Evolutionary conservation across 2,329 filamentous ascomycete genomes (phyloP).

Genomic region (Myriangium duriaei): DNA sequence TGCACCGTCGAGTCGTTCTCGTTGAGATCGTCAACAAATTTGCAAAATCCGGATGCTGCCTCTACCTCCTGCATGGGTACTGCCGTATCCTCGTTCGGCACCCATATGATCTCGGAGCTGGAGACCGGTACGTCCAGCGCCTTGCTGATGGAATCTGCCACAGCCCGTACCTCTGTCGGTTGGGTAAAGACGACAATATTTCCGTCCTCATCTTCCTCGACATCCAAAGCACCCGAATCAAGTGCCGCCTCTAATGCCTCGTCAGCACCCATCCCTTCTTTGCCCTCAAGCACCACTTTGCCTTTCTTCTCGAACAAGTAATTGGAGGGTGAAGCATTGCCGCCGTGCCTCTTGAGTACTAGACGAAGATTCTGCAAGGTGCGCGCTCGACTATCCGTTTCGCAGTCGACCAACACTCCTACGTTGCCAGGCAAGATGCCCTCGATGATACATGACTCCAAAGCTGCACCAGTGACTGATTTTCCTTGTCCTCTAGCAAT

Average conservation of each 20-base stretch:
- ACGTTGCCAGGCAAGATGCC: conserved; percentile 61
- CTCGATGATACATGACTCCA: conserved; percentile 72
- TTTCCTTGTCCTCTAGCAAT: conserved; percentile 81
- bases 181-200: conserved; percentile 60
- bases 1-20: conserved; percentile 60
- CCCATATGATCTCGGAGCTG: conserved; percentile 72
- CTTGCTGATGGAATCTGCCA: conserved; percentile 51
- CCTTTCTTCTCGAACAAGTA: conserved; percentile 82
- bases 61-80: conserved; percentile 48
- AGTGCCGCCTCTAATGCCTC: conserved; percentile 70
- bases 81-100: conserved; percentile 67
- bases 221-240: conserved; percentile 69
- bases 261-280: conserved; percentile 45
- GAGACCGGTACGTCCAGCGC: conserved; percentile 54
- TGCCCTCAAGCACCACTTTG: conserved; percentile 54
- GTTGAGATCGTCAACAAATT: conserved; percentile 47
- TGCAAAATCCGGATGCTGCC: conserved; percentile 43
- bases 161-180: conserved; percentile 50
- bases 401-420: conserved; percentile 70
- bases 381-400: conserved; percentile 69
- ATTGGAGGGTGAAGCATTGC: conserved; percentile 56
- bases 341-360: conserved; percentile 59
- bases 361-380: conserved; percentile 60
- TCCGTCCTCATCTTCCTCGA: conserved; percentile 56
- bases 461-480: conserved; percentile 56